Evolutionary conservation across 2,329 filamentous ascomycete genomes (phyloP).

Genomic region (Grosmannia huntii): DNA sequence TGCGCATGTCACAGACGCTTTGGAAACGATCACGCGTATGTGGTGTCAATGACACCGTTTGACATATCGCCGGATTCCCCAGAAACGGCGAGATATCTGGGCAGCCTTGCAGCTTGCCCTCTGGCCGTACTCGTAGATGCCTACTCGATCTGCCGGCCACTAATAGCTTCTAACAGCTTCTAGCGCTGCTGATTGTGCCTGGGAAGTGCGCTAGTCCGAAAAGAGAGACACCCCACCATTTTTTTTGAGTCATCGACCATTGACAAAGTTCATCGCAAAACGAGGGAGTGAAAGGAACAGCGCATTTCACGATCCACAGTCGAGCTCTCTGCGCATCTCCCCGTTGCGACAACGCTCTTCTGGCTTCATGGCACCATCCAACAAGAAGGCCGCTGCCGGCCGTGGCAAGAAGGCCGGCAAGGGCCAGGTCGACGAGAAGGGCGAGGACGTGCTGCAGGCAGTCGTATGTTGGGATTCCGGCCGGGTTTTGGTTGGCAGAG

Average conservation of each 20-base stretch:
- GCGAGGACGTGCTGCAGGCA: conserved; percentile 45
- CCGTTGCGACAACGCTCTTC: background rate
- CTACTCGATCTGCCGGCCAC: background rate
- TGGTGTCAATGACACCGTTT: too few species aligned
- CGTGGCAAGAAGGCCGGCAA: conserved; percentile 41
- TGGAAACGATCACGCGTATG: too few species aligned
- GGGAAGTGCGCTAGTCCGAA: background rate
- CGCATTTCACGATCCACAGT: too few species aligned
- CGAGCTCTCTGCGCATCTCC: background rate
- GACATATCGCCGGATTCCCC: too few species aligned
- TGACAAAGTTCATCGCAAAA: background rate
- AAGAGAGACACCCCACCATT: background rate
- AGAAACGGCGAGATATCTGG: too few species aligned
- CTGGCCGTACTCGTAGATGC: background rate
- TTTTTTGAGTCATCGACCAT: conserved; percentile 1
- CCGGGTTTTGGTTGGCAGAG: background rate
- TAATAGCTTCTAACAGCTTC: background rate
- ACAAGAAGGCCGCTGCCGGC: conserved; percentile 10
- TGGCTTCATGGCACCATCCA: conserved; percentile 26
- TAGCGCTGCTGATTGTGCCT: background rate
- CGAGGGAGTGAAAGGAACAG: background rate
- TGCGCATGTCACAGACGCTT: too few species aligned
- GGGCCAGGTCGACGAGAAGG: conserved; percentile 36
- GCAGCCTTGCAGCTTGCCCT: too few species aligned
- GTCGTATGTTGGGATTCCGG: conserved; percentile 28